Conservation (phyloP, 2,329 filamentous ascomycete genomes). For the Dothideomycetes sp. region DNA sequence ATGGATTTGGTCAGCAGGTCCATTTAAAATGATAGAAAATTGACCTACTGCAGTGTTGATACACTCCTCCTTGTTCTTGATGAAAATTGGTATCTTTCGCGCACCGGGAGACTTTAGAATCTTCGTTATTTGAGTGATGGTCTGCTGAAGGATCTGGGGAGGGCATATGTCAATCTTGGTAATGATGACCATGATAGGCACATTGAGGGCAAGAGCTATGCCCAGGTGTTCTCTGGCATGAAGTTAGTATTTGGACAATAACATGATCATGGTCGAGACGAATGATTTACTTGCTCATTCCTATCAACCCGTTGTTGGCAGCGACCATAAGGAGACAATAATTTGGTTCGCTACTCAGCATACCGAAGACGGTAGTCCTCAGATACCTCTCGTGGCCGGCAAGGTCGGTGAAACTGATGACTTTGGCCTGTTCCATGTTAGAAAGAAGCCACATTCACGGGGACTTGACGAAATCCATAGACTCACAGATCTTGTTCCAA, state of each 20-base stretch:
- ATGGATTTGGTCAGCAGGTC: background rate
- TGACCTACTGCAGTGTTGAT: constrained; percentile 65
- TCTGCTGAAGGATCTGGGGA: constrained; percentile 88
- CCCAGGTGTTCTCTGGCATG: constrained; percentile 68
- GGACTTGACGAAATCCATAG: too few species aligned
- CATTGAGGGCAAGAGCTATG: constrained; percentile 87
- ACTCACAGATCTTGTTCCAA: constrained; percentile 71
- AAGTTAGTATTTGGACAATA: background rate
- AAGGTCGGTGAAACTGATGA: constrained; percentile 91
- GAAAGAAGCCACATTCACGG: too few species aligned
- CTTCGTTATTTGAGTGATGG: constrained; percentile 79
- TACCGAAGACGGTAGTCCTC: constrained; percentile 89
- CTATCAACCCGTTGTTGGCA: constrained; percentile 91
- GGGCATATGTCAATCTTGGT: constrained; percentile 99
- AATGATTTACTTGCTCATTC: constrained; percentile 68
- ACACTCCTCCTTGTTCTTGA: constrained; percentile 83
- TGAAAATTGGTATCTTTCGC: constrained; percentile 90
- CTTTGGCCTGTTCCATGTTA: constrained; percentile 69
- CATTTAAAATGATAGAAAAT: background rate
- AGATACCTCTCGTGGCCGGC: constrained; percentile 94
- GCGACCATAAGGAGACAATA: constrained; percentile 98
- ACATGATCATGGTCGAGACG: background rate
- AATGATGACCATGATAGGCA: constrained; percentile 94
- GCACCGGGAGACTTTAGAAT: constrained; percentile 92
- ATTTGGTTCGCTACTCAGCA: constrained; percentile 89